Conservation (phyloP, 768 basidiomycete species). For the Suillus subluteus region DNA sequence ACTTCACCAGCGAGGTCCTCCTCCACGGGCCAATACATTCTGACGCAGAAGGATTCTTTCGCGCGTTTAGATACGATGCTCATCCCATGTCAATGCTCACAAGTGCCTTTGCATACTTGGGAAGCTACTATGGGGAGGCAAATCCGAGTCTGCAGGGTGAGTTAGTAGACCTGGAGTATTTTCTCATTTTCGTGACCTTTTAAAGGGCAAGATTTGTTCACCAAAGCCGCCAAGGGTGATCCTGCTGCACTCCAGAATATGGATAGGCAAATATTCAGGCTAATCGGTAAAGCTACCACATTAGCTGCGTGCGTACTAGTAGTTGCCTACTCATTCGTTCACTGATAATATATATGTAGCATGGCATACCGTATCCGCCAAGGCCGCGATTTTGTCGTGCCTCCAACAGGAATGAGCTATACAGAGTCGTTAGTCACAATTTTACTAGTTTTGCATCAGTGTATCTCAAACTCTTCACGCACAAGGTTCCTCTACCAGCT, state of each 20-base stretch:
- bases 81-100: constrained; percentile 93
- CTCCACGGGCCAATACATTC: constrained; percentile 73
- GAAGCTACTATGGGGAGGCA: constrained; percentile 85
- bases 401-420: constrained; percentile 82
- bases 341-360: constrained; percentile 36
- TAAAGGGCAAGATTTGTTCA: constrained; percentile 78
- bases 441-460: background rate
- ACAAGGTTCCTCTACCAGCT: constrained; percentile 86
- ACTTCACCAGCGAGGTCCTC: constrained; percentile 77
- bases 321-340: background rate
- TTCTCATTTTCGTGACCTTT: background rate
- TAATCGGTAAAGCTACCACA: constrained; percentile 88
- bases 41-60: constrained; percentile 71
- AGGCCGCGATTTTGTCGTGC: constrained; percentile 85
- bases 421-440: constrained; percentile 65
- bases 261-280: constrained; percentile 90
- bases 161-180: constrained; percentile 10
- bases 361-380: constrained; percentile 95
- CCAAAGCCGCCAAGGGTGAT: constrained; percentile 68
- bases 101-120: constrained; percentile 85
- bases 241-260: constrained; percentile 70
- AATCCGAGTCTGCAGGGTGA: constrained; percentile 86
- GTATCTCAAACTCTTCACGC: background rate
- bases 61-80: constrained; percentile 84
- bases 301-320: constrained; percentile 69